Base-by-base conservation (phyloP, 2,329 filamentous ascomycete species). In the Colletotrichum sublineola region DNA sequence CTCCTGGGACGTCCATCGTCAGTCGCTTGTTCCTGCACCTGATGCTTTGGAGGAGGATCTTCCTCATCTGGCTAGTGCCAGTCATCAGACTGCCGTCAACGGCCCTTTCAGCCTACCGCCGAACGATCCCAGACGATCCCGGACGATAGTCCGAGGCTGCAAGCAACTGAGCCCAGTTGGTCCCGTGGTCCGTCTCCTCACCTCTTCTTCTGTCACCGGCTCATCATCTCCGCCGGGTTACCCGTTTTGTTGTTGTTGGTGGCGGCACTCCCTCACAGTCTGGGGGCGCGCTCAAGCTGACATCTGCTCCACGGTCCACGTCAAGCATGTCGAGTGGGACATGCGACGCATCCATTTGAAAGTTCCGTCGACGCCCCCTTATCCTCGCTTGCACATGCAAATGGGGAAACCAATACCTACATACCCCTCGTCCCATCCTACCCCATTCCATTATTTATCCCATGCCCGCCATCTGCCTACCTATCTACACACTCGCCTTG, bases 341-440 rank as follows among this genome's bases (percentile, higher is more conserved):
- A 33, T n/a, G 63, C 69, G 69, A 64, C 44, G 65, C 66, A 60
- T 63, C 58, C 63, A 56, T 55, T 63, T 14, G 48, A 53, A 20
- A 33, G 69, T 44, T 55, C 50, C 29, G n/a, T 57, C 46, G 36
- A 48, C 42, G 24, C 48, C 52, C 63, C 31, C 18, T 52, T 40
- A 50, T n/a, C 50, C 53, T 57, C 52, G 62, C 50, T 74, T 74
- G 72, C 72, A 73, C 72, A 63, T 72, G 61, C 63, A 74, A 65
- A 72, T 72, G 52, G n/a, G 9, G 61, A 69, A 68, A 67, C 48
- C 68, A 55, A 44, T 29, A 42, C 68, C 50, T 29, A 42, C 68
- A 46, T 61, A 68, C 68, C 53, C 66, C 66, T 69, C 66, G 66
- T 69, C 69, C 60, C 58, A 64, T 64, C 69, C 46, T 56, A 24